Evolutionary conservation across 2,329 filamentous ascomycete genomes (phyloP), one percentile per base, ranked within the genome.

Genomic region (Diaporthe ilicicola): DNA sequence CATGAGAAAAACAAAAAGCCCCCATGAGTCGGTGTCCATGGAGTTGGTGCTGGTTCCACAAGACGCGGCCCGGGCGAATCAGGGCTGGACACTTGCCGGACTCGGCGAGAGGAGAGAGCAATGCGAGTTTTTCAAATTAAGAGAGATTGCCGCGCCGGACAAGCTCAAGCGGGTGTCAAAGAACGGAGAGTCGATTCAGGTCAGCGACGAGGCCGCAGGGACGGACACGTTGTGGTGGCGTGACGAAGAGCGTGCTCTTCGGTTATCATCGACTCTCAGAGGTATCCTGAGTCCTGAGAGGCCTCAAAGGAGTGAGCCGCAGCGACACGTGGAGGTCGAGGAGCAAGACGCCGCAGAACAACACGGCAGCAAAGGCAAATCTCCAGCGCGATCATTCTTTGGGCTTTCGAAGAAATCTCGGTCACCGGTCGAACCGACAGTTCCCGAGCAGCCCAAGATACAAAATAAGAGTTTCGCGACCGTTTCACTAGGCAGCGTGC

Each of bases 361-460:
- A 19, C 15, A 29, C n/a, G 59, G 50, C 13, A 29, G 29, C 44
- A 64, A 64, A 37, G 29, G 59, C 1, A 64, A 64, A 19, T 64
- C 44, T 24, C 59, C 59, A 5, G 15, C 46, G 44, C 44, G 59
- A 17, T 66, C 50, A 27, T 27, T 66, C 24, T 66, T 66, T 15
- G 62, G 62, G 1, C 62, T 44, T 22, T 66, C 46, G 17, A 66
- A 22, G 24, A 53, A 55, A n/a, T 42, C 54, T 32, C 67, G 76
- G 79, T 66, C 82, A 80, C 74, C 82, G 79, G 69, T 72, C 76
- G 0, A 77, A 78, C 53, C 70, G 77, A n/a, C 82, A 81, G 81
- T 72, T n/a, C n/a, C n/a, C n/a, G n/a, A n/a, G n/a, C n/a, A n/a
- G 73, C 2, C 73, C 78, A 2, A 37, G 59, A 10, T 64, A 24